Percentiles rank a stretch among this genome's conserved stretches.
Conservation (phyloP, 164 flowering plant genomes). For the Sedum album region DNA sequence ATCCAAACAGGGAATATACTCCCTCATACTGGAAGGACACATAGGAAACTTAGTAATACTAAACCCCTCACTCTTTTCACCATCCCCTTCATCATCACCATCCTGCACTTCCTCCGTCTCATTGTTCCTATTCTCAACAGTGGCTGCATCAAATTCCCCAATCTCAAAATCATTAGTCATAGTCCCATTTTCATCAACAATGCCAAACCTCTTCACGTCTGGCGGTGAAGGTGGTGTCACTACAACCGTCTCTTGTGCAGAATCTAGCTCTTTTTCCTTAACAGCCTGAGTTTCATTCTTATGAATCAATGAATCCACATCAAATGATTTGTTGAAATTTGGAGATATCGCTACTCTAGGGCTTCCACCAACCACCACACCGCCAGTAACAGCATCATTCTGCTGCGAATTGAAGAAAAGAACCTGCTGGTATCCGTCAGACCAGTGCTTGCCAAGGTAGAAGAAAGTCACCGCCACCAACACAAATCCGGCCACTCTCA, state of each 20-base stretch:
- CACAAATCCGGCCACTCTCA: slow-evolving; percentile 37
- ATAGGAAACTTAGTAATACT: slow-evolving; percentile 22
- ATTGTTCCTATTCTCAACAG: slow-evolving; percentile 48
- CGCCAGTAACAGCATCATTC: neutral
- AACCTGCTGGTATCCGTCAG: slow-evolving; percentile 50
- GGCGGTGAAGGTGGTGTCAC: slow-evolving; percentile 26
- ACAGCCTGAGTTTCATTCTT: slow-evolving; percentile 14
- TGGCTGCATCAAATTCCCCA: slow-evolving; percentile 64
- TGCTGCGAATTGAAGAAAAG: slow-evolving; percentile 42
- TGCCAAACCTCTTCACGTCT: slow-evolving; percentile 44
- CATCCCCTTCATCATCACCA: slow-evolving; percentile 13
- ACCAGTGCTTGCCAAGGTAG: slow-evolving; percentile 73
- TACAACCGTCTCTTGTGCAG: neutral
- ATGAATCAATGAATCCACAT: slow-evolving; percentile 25
- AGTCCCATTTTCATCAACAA: slow-evolving; percentile 72
- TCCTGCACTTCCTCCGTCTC: slow-evolving; percentile 18
- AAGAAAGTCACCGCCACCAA: slow-evolving; percentile 51
- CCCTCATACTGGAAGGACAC: slow-evolving; percentile 18
- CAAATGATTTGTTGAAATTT: slow-evolving; percentile 28
- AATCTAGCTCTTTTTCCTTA: slow-evolving; percentile 9
- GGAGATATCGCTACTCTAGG: slow-evolving; percentile 44
- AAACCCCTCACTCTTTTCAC: slow-evolving; percentile 16
- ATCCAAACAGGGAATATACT: slow-evolving; percentile 56
- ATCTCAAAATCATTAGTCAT: slow-evolving; percentile 78
- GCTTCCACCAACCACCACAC: slow-evolving; percentile 1